A percentile compares a stretch with the other conserved stretches of the same genome.
Evolutionary conservation across 1,284 basidiomycete genomes (phyloP).

Genomic region (Rhizoctonia solani): DNA sequence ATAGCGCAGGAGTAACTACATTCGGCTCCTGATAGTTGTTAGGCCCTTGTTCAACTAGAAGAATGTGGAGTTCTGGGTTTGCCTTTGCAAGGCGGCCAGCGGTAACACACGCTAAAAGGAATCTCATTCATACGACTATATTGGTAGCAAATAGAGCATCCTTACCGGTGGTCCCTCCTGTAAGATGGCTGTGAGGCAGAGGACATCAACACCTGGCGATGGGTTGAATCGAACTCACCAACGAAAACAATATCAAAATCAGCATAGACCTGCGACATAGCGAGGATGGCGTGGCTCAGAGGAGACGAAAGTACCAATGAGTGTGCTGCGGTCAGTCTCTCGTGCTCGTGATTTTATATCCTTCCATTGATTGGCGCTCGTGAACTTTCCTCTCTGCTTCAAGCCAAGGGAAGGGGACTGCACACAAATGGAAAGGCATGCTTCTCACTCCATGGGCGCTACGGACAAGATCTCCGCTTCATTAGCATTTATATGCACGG

Average conservation of each 20-base stretch:
- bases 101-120: background rate
- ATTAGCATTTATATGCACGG: no score
- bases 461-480: no score
- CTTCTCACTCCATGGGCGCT: no score
- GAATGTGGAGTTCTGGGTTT: constrained; percentile 14
- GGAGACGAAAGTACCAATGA: no score
- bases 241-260: constrained; percentile 2
- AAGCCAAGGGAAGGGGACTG: no score
- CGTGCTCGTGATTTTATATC: no score
- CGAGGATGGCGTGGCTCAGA: no score
- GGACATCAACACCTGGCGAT: background rate
- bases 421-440: no score
- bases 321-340: no score
- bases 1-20: background rate
- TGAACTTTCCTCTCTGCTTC: no score
- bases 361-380: no score
- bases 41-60: constrained; percentile 21
- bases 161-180: constrained; percentile 1
- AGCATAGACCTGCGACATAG: background rate
- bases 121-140: background rate
- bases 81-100: constrained; percentile 23
- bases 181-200: background rate
- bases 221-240: background rate
- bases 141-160: background rate
- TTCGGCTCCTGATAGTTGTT: constrained; percentile 9